Evolutionary conservation across 176 grass and related monocot genomes (phyloP), one percentile per base, ranked within the genome.

Genomic region (Phyllostachys edulis): DNA sequence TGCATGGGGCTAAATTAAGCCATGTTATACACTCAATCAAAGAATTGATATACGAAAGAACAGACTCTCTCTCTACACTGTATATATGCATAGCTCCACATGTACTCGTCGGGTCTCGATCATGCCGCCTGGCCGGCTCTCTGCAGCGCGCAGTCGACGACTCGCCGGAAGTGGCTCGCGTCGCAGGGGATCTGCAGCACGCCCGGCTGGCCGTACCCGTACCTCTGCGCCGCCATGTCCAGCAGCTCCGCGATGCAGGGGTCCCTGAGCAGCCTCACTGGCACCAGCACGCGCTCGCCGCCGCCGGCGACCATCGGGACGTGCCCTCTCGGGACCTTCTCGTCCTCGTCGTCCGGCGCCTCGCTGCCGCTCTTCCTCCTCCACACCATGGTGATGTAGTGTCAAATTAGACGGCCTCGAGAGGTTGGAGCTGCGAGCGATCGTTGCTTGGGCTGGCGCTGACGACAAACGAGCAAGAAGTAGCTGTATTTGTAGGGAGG

Each of bases 181-280:
- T 90, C 85, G 63, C 94, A 97, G 23, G 83, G 85, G 17, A 94
- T 68, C 27, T 83, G 74, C n/a, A 97, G 83, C 36, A 94, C 84
- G 12, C 94, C 92, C 51, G 85, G 70, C 82, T 92, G 94, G 29
- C n/a, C 3, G 52, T 85, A 90, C 52, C 90, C 90, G 44, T 90
- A 97, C 51, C 42, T 63, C 77, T 67, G 18, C 3, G 83, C 92
- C 32, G 90, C 79, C 76, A 89, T 82, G 61, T 94, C 90, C 46
- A 97, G 85, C 52, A 97, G 82, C 82, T 79, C 85, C 9, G 40
- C 75, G 40, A 97, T 23, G 77, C 47, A 81, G 0, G 94, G 88
- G 16, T 92, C 61, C 63, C 36, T 3, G 27, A 97, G 83, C n/a
- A 90, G 76, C 49, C 57, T 69, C 37, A 89, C 87, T 9, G 86